Base-by-base conservation (phyloP, 768 basidiomycete species). In the Dentipellis fragilis region DNA sequence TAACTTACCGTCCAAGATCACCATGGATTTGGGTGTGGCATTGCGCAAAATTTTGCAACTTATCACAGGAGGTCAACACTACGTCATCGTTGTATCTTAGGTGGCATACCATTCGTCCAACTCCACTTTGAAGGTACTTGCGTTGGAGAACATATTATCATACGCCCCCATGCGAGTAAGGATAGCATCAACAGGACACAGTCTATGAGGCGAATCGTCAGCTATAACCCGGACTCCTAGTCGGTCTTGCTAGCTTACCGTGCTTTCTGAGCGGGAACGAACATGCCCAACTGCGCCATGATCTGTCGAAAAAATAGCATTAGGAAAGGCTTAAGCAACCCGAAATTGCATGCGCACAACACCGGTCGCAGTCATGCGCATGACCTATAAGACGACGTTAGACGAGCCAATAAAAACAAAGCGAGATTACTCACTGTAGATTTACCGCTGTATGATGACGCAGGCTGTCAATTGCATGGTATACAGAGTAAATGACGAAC, bases 121-220 rank as follows among this genome's bases (percentile, higher is more conserved):
- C 67, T 99, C 96, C 19, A 99, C 96, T 68, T 97, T 96, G 80
- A 98, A 99, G 0, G 95, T 97, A 69, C 91, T 93, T 1, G 93
- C 81, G 62, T 91, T 85, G 2, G 89, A 85, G 69, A 93, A 94
- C 88, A 95, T 93, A 65, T 93, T 93, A 65, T 98, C 95, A 66
- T 97, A 96, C 2, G 96, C 96, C 10, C 96, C 96, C 96, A 98
- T 98, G 22, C 95, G 84, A 2, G 96, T 97, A 57, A 92, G 79
- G 60, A 99, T 96, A 11, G 85, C 75, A 66, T 99, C 94, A 2
- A 96, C 82, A 1, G 96, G 92, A 58, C 85, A 87, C 49, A 99
- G 66, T 37, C 92, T 93, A 48, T 10, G 48, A 22, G 46, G 36
- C n/a, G 9, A 52, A 38, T 22, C 23, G 23, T 59, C 5, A 59